Conservation (phyloP, 2,329 filamentous ascomycete species). For the Bipolaris zeicola region DNA sequence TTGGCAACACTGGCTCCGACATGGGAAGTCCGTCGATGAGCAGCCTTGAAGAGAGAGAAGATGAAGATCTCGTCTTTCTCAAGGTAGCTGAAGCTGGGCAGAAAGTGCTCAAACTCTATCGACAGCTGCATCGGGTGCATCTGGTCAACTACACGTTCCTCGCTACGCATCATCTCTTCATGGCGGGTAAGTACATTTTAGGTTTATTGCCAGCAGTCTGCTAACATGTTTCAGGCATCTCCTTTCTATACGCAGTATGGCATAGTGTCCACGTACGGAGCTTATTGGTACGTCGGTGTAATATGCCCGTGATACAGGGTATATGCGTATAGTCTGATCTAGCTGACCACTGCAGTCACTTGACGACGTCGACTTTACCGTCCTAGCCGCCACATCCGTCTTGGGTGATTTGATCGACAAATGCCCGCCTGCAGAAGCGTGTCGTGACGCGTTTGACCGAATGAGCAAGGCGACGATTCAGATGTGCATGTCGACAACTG, state of each 20-base stretch:
- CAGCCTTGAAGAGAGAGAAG: slow-evolving; percentile 70
- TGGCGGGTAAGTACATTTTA: slow-evolving; percentile 70
- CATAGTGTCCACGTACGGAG: slow-evolving; percentile 88
- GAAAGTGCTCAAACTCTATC: slow-evolving; percentile 87
- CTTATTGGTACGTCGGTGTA: slow-evolving; percentile 68
- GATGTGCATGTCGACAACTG: slow-evolving; percentile 88
- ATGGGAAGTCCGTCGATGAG: slow-evolving; percentile 65
- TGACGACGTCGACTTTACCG: slow-evolving; percentile 97
- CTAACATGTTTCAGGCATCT: slow-evolving; percentile 63
- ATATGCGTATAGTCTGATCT: not conserved
- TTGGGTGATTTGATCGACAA: slow-evolving; percentile 91
- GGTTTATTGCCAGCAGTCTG: slow-evolving; percentile 10
- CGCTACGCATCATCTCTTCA: slow-evolving; percentile 94
- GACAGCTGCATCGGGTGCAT: slow-evolving; percentile 83
- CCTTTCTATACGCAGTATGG: slow-evolving; percentile 97
- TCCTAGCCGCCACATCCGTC: slow-evolving; percentile 90
- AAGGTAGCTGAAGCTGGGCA: slow-evolving; percentile 96
- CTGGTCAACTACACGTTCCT: slow-evolving; percentile 96
- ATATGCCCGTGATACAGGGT: not conserved
- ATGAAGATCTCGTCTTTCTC: slow-evolving; percentile 89
- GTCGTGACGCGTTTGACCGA: slow-evolving; percentile 89
- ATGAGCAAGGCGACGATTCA: slow-evolving; percentile 95
- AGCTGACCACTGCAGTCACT: slow-evolving; percentile 62
- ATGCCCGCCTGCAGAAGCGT: slow-evolving; percentile 92
- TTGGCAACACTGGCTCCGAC: slow-evolving; percentile 62